A percentile compares a stretch with the other conserved stretches of the same genome.
phyloP scores from a whole-genome alignment of 257 asterid genomes.

The Ophiorrhiza pumila region DNA sequence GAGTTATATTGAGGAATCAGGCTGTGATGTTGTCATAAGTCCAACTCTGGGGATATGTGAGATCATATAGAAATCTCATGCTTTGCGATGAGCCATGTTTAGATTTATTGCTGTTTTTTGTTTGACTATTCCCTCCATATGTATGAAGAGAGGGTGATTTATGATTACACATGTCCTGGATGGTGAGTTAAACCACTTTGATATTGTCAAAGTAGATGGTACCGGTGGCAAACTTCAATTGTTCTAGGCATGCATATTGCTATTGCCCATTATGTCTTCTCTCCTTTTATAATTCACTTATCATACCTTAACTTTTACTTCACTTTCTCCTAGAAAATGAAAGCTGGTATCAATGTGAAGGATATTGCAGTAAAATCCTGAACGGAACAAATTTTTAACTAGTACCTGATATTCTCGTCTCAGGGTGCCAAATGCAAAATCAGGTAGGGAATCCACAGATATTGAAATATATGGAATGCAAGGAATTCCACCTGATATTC shows the following conservation, averaged over 20 bases:
- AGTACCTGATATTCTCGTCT: not conserved
- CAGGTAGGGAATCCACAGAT: slow-evolving; percentile 88
- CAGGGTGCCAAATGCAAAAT: slow-evolving; percentile 97
- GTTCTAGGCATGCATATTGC: not conserved
- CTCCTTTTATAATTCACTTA: not conserved
- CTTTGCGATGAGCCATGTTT: not conserved
- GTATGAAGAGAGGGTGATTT: not conserved
- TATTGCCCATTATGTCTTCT: slow-evolving; percentile 1
- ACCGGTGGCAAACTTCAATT: not conserved
- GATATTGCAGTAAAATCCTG: not conserved
- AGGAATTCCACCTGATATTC: slow-evolving; percentile 84
- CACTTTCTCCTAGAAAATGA: not conserved
- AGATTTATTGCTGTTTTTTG: not conserved
- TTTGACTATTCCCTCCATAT: not conserved
- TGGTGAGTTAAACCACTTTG: not conserved
- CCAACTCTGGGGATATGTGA: not conserved
- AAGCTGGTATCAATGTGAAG: not conserved
- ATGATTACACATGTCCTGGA: not conserved
- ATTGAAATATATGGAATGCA: slow-evolving; percentile 97
- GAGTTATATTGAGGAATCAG: not conserved
- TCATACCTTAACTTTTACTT: not conserved
- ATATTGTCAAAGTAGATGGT: not conserved
- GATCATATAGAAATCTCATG: too few relatives aligned
- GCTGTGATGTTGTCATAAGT: not conserved
- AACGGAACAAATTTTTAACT: not conserved